Conservation (phyloP, 768 basidiomycete species). For the Kwoniella bestiolae region DNA sequence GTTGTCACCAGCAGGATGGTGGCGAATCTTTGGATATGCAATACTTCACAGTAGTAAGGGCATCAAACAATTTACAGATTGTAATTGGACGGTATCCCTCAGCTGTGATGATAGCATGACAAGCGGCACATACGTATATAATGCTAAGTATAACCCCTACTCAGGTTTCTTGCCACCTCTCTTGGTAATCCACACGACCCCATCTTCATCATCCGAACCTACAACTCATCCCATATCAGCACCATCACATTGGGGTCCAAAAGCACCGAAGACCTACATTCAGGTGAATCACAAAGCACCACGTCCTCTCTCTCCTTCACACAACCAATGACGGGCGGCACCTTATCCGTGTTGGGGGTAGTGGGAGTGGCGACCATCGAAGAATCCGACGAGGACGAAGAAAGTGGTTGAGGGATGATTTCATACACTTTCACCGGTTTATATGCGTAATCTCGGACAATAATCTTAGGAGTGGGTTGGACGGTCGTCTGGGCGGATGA, state of each 20-base stretch:
- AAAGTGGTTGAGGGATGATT: not conserved
- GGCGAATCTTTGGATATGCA: too few species aligned
- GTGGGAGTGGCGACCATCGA: not conserved
- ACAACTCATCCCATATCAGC: too few species aligned
- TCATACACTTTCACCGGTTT: not conserved
- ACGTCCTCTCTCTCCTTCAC: not conserved
- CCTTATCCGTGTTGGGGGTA: too few species aligned
- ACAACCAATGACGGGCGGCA: not conserved
- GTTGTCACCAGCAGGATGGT: too few species aligned
- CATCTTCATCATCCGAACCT: not conserved
- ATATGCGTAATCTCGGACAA: not conserved
- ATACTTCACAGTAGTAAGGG: too few species aligned
- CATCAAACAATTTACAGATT: too few species aligned
- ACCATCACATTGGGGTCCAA: too few species aligned
- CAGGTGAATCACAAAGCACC: not conserved
- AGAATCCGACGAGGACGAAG: not conserved
- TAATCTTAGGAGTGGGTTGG: not conserved
- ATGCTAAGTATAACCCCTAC: too few species aligned
- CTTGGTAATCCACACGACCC: not conserved
- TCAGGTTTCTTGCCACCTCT: not conserved
- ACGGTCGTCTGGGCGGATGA: not conserved
- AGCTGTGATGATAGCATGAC: too few species aligned
- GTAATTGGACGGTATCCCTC: too few species aligned
- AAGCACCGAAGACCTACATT: too few species aligned
- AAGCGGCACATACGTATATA: too few species aligned